Percentiles rank a stretch among this genome's conserved stretches.
These are phyloP conservation scores for Scheffersomyces coipomensis DNA, from an alignment of 805 yeast species.

Conservation along the genomic window DNA sequence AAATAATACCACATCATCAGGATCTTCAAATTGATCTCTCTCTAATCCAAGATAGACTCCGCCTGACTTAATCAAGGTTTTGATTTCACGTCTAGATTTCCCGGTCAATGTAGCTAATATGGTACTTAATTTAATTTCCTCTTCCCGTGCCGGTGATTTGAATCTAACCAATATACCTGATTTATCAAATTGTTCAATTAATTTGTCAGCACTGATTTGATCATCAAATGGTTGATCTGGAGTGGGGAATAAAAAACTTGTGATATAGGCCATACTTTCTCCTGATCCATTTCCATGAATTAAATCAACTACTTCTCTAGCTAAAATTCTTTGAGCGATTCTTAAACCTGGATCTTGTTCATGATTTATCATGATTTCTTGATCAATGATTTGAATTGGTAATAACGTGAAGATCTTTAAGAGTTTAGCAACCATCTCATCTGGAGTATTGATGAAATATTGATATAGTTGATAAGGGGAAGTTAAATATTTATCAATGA, in stretches of 20 bases:
- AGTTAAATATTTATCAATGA: slow-evolving; percentile 73
- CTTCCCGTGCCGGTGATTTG: slow-evolving; percentile 27
- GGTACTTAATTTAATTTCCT: slow-evolving; percentile 43
- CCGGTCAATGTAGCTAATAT: slow-evolving; percentile 49
- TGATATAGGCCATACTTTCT: slow-evolving; percentile 60
- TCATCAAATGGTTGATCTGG: slow-evolving; percentile 50
- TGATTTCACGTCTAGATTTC: slow-evolving; percentile 57
- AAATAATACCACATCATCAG: slow-evolving; percentile 49
- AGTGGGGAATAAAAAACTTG: slow-evolving; percentile 65
- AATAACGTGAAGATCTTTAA: slow-evolving; percentile 77
- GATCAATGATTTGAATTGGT: slow-evolving; percentile 59
- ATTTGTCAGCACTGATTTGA: slow-evolving; percentile 43
- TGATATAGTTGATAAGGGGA: slow-evolving; percentile 83
- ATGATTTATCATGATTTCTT: slow-evolving; percentile 51
- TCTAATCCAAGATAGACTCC: slow-evolving; percentile 71
- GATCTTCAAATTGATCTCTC: slow-evolving; percentile 48
- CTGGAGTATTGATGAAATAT: slow-evolving; percentile 76
- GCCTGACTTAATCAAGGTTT: slow-evolving; percentile 62
- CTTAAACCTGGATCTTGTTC: slow-evolving; percentile 57
- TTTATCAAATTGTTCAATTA: slow-evolving; percentile 53
- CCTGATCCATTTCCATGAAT: slow-evolving; percentile 84
- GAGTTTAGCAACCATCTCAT: slow-evolving; percentile 67
- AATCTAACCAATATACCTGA: slow-evolving; percentile 54
- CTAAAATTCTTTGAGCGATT: slow-evolving; percentile 73
- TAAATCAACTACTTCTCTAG: slow-evolving; percentile 81